Conservation (phyloP, 2,329 filamentous ascomycete species). For the Coleophoma eucalyptorum region DNA sequence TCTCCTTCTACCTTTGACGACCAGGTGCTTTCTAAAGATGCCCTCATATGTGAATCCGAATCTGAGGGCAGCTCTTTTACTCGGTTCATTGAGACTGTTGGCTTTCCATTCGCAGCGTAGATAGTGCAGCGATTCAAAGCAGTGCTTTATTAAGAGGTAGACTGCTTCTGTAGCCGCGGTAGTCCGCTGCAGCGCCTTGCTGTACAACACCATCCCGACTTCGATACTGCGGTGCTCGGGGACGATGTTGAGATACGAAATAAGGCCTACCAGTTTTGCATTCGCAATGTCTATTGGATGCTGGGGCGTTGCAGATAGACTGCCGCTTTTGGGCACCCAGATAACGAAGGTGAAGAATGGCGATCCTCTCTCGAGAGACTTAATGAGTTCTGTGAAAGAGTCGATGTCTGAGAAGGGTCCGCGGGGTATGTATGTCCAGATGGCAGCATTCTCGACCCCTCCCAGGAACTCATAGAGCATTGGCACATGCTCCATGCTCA, state of each 20-base stretch:
- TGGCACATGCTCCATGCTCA: constrained; percentile 10
- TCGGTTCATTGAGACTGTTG: constrained; percentile 50
- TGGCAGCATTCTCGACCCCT: constrained; percentile 11
- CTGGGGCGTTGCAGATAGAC: background rate
- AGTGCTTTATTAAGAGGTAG: constrained; percentile 50
- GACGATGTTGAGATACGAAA: constrained; percentile 40
- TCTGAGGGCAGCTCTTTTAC: constrained; percentile 48
- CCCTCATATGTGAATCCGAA: constrained; percentile 59
- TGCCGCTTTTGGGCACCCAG: constrained; percentile 23
- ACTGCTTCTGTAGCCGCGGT: constrained; percentile 53
- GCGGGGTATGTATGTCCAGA: constrained; percentile 39
- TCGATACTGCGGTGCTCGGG: constrained; percentile 48
- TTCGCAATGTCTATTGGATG: background rate
- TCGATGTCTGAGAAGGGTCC: constrained; percentile 29
- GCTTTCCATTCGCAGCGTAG: constrained; percentile 63
- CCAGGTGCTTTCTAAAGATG: constrained; percentile 56
- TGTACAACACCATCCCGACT: constrained; percentile 52
- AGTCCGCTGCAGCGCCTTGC: constrained; percentile 46
- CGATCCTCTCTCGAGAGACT: constrained; percentile 17
- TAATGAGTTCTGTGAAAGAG: constrained; percentile 25
- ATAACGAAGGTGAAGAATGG: constrained; percentile 42
- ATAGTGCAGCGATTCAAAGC: constrained; percentile 51
- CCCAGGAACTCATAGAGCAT: constrained; percentile 15
- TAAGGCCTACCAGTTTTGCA: constrained; percentile 36
- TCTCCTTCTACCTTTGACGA: constrained; percentile 50